Evolutionary conservation across 2,329 filamentous ascomycete species (phyloP).

Genomic region (Fusarium phyllophilum): DNA sequence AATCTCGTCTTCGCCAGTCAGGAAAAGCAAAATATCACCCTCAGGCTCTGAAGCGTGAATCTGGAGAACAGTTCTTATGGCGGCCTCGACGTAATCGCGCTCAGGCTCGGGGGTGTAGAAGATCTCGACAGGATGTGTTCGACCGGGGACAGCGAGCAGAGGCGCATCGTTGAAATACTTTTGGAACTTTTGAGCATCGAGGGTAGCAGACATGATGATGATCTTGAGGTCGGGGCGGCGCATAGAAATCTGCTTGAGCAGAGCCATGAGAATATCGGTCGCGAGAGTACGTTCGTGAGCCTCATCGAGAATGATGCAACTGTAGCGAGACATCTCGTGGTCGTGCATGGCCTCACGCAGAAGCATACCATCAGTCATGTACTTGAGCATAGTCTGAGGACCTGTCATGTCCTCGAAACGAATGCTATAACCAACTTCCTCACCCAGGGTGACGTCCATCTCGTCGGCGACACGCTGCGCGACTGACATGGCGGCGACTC

Average conservation of each 20-base stretch:
- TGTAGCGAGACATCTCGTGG: slow-evolving; percentile 89
- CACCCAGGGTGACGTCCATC: slow-evolving; percentile 90
- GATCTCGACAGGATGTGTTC: slow-evolving; percentile 96
- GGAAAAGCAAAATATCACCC: slow-evolving; percentile 91
- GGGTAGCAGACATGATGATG: slow-evolving; percentile 98
- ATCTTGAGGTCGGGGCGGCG: slow-evolving; percentile 93
- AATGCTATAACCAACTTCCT: slow-evolving; percentile 98
- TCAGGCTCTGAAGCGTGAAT: slow-evolving; percentile 94
- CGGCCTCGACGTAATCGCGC: slow-evolving; percentile 95
- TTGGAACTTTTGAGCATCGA: slow-evolving; percentile 98
- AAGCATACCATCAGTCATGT: slow-evolving; percentile 99
- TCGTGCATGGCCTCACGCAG: slow-evolving; percentile 97
- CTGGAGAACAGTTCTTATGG: slow-evolving; percentile 92
- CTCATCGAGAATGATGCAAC: slow-evolving; percentile 98
- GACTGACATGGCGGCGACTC: slow-evolving; percentile 98
- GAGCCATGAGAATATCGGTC: slow-evolving; percentile 96
- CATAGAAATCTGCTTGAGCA: slow-evolving; percentile 88
- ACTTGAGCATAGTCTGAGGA: slow-evolving; percentile 91
- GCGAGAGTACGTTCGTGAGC: slow-evolving; percentile 97
- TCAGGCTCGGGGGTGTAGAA: slow-evolving; percentile 98
- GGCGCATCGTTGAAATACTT: slow-evolving; percentile 96
- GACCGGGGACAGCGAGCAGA: slow-evolving; percentile 90
- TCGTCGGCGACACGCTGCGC: slow-evolving; percentile 97
- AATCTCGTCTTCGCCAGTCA: slow-evolving; percentile 98
- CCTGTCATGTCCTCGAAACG: slow-evolving; percentile 97